Evolutionary conservation across 2,329 filamentous ascomycete genomes (phyloP).

Genomic region (Metarhizium rileyi): DNA sequence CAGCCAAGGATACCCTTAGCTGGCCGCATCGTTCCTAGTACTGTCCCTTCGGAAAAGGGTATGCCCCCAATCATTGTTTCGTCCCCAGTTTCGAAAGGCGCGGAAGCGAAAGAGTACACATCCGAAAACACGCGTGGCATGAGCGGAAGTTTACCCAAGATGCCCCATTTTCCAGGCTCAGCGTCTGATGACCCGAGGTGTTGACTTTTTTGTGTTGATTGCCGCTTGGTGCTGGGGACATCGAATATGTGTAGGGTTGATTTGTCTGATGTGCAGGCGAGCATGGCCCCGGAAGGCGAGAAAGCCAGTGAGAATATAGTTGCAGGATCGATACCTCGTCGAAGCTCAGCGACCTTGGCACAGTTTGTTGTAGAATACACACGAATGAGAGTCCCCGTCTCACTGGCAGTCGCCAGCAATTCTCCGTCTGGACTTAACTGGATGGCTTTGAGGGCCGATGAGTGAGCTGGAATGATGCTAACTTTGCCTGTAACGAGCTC

Average conservation of each 20-base stretch:
- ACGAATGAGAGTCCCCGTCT: conserved; percentile 81
- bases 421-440: conserved; percentile 71
- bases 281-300: conserved; percentile 66
- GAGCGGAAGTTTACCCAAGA: conserved; percentile 72
- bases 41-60: conserved; percentile 32
- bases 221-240: conserved; percentile 49
- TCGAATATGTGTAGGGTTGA: conserved; percentile 93
- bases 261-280: conserved; percentile 94
- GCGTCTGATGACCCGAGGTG: conserved; percentile 16
- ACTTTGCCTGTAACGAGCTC: conserved; percentile 70
- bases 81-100: conserved; percentile 74
- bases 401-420: conserved; percentile 79
- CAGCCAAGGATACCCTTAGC: conserved; percentile 82
- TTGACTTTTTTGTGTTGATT: conserved; percentile 22
- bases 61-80: conserved; percentile 45
- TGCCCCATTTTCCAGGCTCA: conserved; percentile 69
- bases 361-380: conserved; percentile 75
- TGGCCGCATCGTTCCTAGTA: conserved; percentile 45
- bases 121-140: conserved; percentile 85
- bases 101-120: conserved; percentile 73
- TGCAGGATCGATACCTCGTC: conserved; percentile 81
- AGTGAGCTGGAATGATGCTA: conserved; percentile 88
- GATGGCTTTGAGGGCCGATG: conserved; percentile 67
- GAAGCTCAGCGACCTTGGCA: conserved; percentile 72
- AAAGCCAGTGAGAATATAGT: conserved; percentile 82